Evolutionary conservation across 805 yeast species (phyloP).

Genomic region (Pichia gijzeniarum): DNA sequence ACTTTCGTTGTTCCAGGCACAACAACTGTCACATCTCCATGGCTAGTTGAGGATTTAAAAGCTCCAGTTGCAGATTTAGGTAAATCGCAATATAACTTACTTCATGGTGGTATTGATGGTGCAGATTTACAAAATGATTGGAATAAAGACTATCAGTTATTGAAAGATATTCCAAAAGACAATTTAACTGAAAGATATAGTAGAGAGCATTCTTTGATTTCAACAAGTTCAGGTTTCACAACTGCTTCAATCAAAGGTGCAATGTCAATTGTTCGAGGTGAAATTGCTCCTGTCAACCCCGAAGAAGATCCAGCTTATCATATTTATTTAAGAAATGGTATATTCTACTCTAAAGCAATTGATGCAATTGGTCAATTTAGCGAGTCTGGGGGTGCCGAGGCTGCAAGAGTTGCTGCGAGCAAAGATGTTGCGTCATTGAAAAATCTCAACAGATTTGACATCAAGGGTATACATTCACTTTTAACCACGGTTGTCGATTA

Average conservation of each 20-base stretch:
- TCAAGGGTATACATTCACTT: constrained; percentile 58
- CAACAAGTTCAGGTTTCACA: constrained; percentile 70
- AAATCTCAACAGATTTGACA: constrained; percentile 59
- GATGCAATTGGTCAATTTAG: constrained; percentile 63
- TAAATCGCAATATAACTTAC: constrained; percentile 49
- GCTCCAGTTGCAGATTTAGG: constrained; percentile 45
- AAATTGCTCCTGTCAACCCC: constrained; percentile 75
- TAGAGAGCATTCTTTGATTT: constrained; percentile 69
- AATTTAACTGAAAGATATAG: constrained; percentile 55
- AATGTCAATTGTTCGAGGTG: constrained; percentile 64
- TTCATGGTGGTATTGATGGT: constrained; percentile 54
- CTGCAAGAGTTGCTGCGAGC: constrained; percentile 71
- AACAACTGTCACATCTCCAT: constrained; percentile 60
- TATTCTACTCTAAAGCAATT: constrained; percentile 76
- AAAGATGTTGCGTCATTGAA: constrained; percentile 75
- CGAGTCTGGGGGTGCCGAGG: constrained; percentile 71
- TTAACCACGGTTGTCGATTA: constrained; percentile 85
- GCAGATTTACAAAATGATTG: constrained; percentile 63
- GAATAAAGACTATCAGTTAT: constrained; percentile 85
- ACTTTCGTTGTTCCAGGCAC: constrained; percentile 58
- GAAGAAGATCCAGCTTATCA: constrained; percentile 54
- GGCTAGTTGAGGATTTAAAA: constrained; percentile 47
- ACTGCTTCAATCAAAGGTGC: constrained; percentile 75
- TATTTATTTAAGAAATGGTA: constrained; percentile 72
- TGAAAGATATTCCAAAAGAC: constrained; percentile 60